These are phyloP conservation scores for Phytophthora pisi DNA, from an alignment of 352 stramenopile species.

Conservation along the genomic window DNA sequence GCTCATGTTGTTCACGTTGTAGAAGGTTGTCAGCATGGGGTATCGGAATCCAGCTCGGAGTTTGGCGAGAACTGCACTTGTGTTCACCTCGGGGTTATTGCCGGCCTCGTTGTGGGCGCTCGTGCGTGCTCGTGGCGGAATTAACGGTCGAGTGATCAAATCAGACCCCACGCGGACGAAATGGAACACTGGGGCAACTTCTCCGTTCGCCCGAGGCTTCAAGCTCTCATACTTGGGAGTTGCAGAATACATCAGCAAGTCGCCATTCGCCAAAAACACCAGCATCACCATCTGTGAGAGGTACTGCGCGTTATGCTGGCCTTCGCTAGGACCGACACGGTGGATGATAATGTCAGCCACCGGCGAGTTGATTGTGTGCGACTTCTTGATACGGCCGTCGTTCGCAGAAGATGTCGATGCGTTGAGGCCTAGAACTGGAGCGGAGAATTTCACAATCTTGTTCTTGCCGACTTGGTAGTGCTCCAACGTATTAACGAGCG, in stretches of 20 bases:
- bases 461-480: conserved; percentile 62
- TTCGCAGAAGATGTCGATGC: conserved; percentile 71
- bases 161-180: conserved; percentile 75
- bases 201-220: conserved; percentile 26
- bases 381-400: conserved; percentile 82
- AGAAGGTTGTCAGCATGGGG: conserved; percentile 82
- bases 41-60: conserved; percentile 84
- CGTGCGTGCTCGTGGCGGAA: conserved; percentile 62
- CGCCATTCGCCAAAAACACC: conserved; percentile 85
- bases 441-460: conserved; percentile 58
- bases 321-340: conserved; percentile 78
- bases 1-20: conserved; percentile 88
- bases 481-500: conserved; percentile 78
- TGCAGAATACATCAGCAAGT: conserved; percentile 81
- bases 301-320: conserved; percentile 71
- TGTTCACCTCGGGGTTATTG: conserved; percentile 66
- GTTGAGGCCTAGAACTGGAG: conserved; percentile 74
- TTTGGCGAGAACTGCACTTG: conserved; percentile 69
- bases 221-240: conserved; percentile 51
- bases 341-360: conserved; percentile 86
- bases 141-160: conserved; percentile 77
- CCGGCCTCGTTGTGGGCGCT: conserved; percentile 54
- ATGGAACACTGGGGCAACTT: conserved; percentile 43
- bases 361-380: conserved; percentile 79
- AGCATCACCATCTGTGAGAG: conserved; percentile 82